Evolutionary conservation across 306 rosid species (phyloP).

Genomic region (apple (Malus domestica)): DNA sequence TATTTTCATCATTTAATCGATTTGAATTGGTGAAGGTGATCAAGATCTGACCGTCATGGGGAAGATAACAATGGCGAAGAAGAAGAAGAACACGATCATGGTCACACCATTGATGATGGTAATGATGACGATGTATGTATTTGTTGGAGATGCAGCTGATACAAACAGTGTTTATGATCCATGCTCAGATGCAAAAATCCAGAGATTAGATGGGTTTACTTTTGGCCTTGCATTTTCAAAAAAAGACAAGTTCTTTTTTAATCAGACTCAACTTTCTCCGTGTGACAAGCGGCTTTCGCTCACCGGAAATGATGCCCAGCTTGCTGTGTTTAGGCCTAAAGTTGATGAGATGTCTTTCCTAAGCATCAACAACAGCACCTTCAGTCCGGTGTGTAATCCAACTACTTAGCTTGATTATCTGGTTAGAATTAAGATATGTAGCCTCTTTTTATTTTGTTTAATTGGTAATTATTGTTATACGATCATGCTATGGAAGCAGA

Average conservation of each 20-base stretch:
- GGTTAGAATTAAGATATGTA: too few species aligned
- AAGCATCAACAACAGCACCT: conserved; percentile 30
- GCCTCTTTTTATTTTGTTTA: not conserved
- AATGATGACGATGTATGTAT: conserved; percentile 4
- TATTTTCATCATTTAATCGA: not conserved
- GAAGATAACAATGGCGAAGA: not conserved
- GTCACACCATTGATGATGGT: not conserved
- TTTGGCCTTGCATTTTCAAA: conserved; percentile 65
- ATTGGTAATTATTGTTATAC: not conserved
- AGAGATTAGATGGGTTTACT: conserved; percentile 66
- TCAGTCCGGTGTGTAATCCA: conserved; percentile 31
- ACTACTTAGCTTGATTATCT: not conserved
- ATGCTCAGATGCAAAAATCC: conserved; percentile 63
- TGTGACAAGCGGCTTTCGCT: conserved; percentile 67
- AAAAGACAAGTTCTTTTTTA: conserved; percentile 39
- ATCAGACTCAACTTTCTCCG: conserved; percentile 69
- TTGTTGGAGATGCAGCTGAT: conserved; percentile 41
- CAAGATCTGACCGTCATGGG: not conserved
- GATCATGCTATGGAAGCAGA: not conserved
- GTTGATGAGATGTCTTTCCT: conserved; percentile 72
- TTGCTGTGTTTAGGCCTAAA: conserved; percentile 62
- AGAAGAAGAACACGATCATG: conserved; percentile 8
- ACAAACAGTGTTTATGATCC: conserved; percentile 67
- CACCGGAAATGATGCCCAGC: conserved; percentile 24
- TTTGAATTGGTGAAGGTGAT: conserved; percentile 20